Base-by-base conservation (phyloP, 306 rosid species). In the Datisca glomerata region DNA sequence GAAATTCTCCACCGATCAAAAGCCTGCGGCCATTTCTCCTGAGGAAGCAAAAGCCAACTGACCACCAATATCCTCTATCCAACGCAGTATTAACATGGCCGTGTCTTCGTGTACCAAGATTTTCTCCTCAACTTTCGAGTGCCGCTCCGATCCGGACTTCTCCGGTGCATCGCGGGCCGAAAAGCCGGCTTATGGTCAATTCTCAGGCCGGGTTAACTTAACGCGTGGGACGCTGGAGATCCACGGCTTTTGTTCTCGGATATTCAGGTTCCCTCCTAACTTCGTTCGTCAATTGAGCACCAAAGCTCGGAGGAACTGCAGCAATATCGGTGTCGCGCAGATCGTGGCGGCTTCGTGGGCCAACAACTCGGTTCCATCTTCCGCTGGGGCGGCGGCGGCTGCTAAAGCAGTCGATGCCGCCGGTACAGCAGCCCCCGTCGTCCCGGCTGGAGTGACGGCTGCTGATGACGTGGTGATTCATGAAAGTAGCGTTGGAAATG, bases 341-440 rank as follows among this genome's bases (percentile, higher is more conserved):
- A 73, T 89, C 59, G 97, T 89, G n/a, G 93, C 95, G 11, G 95
- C 97, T 36, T 89, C 97, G 63, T 83, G 97, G 97, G 80, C 97
- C 8, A 72, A 89, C 76, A 51, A 25, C 35, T 4, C 47, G 4
- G 14, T 64, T 21, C 34, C 73, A 43, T 1, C 4, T 51, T 3
- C 32, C 64, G 36, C 55, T 18, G 61, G 64, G 43, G 79, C 64
- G 59, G 78, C 40, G 29, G 57, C 67, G 42, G 69, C 86, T 49
- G 80, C 76, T 1, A 41, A 69, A 1, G 65, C 76, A 36, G 79
- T 65, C 47, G 78, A 67, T 25, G 69, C 78, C 37, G 67, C 79
- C 64, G 50, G 53, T 18, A 51, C 87, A 36, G 61, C 78, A n/a
- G 50, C 61, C 20, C 65, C 74, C 21, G 56, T 64, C 17, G 24